Conservation (phyloP, 2,329 filamentous ascomycete genomes). For the Diaporthe sp. region DNA sequence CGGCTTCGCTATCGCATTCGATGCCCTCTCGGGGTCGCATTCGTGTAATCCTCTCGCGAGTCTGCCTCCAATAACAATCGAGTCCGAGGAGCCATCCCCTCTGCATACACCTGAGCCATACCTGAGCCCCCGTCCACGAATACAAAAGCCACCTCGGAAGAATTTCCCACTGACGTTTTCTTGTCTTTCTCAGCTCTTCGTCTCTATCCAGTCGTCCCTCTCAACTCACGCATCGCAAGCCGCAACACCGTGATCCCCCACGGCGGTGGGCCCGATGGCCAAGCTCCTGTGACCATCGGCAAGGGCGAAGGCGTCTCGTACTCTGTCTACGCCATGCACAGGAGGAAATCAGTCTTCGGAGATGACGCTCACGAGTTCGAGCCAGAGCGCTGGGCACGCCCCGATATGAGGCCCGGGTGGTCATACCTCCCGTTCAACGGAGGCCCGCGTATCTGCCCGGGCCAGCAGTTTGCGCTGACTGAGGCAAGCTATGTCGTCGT, state of each 20-base stretch:
- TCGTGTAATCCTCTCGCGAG: neutral
- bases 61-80: neutral
- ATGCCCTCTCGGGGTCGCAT: neutral
- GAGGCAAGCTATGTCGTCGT: slow-evolving; percentile 60
- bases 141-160: neutral
- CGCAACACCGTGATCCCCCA: slow-evolving; percentile 59
- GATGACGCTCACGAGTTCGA: slow-evolving; percentile 27
- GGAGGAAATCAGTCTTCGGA: neutral
- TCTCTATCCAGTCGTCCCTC: slow-evolving; percentile 56
- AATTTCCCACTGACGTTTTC: neutral
- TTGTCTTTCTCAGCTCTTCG: slow-evolving; percentile 51
- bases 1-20: neutral
- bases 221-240: slow-evolving; percentile 57
- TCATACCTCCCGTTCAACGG: slow-evolving; percentile 69
- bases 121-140: neutral
- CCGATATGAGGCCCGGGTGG: slow-evolving; percentile 49
- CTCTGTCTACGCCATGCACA: slow-evolving; percentile 20
- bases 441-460: slow-evolving; percentile 66
- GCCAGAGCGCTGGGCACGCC: slow-evolving; percentile 14
- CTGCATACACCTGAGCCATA: neutral
- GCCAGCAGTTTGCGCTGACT: slow-evolving; percentile 70
- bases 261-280: slow-evolving; percentile 59
- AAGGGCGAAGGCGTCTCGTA: neutral
- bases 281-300: neutral
- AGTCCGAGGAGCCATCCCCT: neutral